Conservation (phyloP, 176 grass and related monocot species). For the Avena insularis region DNA sequence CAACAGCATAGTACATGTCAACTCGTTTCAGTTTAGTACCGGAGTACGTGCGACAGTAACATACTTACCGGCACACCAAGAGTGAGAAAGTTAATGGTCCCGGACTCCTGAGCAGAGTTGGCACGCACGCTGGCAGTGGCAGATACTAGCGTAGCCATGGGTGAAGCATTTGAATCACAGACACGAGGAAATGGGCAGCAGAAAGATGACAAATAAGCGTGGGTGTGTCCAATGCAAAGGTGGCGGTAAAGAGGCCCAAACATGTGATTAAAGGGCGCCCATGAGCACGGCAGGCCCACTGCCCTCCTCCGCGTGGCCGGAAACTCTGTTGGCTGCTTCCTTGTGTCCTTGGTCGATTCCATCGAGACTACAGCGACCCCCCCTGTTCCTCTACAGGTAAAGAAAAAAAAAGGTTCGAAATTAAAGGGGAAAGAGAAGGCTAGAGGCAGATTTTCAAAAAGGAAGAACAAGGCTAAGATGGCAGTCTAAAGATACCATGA, state of each 20-base stretch:
- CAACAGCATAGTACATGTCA: too few relatives aligned
- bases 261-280: conserved; percentile 39
- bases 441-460: not conserved
- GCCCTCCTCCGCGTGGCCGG: not conserved
- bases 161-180: not conserved
- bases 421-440: not conserved
- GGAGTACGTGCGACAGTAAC: too few relatives aligned
- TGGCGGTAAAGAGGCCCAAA: conserved; percentile 19
- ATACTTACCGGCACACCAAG: not conserved
- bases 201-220: conserved; percentile 6
- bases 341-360: conserved; percentile 33
- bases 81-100: not conserved
- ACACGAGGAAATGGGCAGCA: conserved; percentile 12
- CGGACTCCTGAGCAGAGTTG: not conserved
- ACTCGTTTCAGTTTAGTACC: too few relatives aligned
- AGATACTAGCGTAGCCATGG: not conserved
- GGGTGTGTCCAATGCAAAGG: conserved; percentile 12
- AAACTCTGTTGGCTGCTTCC: conserved; percentile 34
- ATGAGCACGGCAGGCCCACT: conserved; percentile 9
- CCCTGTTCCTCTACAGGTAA: conserved; percentile 6
- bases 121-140: not conserved
- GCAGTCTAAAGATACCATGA: not conserved
- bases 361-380: not conserved
- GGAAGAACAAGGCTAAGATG: conserved; percentile 17
- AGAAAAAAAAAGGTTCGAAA: not conserved